Percentiles rank a stretch among this genome's conserved stretches.
These are phyloP conservation scores for Aspergillus affinis DNA, from an alignment of 495 filamentous ascomycete genomes.

Conservation along the genomic window DNA sequence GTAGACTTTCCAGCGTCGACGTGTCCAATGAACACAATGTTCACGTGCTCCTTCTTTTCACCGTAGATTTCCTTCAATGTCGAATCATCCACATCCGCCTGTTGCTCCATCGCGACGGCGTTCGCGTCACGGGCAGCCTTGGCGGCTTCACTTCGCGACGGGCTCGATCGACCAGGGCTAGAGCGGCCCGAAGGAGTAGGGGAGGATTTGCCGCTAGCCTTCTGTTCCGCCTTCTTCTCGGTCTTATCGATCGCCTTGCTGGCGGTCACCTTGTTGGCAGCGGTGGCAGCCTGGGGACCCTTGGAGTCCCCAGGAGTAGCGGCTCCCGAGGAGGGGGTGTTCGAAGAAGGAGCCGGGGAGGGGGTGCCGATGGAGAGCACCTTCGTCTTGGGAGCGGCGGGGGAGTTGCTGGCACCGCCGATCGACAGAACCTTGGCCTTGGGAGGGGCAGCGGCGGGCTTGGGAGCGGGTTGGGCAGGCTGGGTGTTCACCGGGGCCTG, in stretches of 20 bases:
- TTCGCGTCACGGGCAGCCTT: conserved; percentile 69
- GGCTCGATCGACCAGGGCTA: conserved; percentile 60
- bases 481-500: conserved; percentile 27
- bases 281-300: conserved; percentile 48
- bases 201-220: conserved; percentile 67
- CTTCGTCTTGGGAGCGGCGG: conserved; percentile 60
- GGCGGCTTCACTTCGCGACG: conserved; percentile 46
- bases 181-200: conserved; percentile 76
- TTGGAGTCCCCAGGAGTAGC: conserved; percentile 56
- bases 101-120: conserved; percentile 82
- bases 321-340: conserved; percentile 37
- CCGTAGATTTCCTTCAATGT: conserved; percentile 94
- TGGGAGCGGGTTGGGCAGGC: conserved; percentile 30
- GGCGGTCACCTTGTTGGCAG: conserved; percentile 70
- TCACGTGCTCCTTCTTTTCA: conserved; percentile 85
- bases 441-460: conserved; percentile 51
- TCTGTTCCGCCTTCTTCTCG: conserved; percentile 53
- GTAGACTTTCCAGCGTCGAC: conserved; percentile 98
- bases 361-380: conserved; percentile 64
- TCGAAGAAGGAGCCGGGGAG: conserved; percentile 30
- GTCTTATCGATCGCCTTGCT: conserved; percentile 80
- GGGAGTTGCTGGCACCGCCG: conserved; percentile 45
- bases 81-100: conserved; percentile 86
- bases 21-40: conserved; percentile 97
- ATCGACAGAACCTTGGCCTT: conserved; percentile 73